A percentile compares a stretch with the other conserved stretches of the same genome.
phyloP scores from a whole-genome alignment of 2,329 filamentous ascomycete genomes.

The Botrytis squamosa region DNA sequence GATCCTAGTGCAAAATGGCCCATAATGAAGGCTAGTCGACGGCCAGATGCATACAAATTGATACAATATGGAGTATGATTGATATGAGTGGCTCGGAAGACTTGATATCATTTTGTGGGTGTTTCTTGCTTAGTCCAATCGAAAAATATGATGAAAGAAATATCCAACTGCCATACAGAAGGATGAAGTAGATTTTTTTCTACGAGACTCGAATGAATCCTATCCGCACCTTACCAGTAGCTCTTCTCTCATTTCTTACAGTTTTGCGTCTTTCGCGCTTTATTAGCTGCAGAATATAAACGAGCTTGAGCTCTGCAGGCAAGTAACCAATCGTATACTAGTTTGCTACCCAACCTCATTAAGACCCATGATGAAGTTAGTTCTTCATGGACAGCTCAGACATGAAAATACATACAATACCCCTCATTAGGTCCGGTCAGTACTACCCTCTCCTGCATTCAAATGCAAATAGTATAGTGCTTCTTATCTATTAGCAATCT shows the following conservation, averaged over 20 bases:
- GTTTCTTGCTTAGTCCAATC: not conserved
- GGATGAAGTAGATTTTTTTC: not conserved
- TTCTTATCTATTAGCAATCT: conserved; percentile 19
- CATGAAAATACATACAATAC: conserved; percentile 17
- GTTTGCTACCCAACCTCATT: conserved; percentile 1
- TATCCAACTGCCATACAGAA: not conserved
- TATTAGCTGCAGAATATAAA: not conserved
- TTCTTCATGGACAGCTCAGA: conserved; percentile 21
- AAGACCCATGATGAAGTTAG: conserved; percentile 5
- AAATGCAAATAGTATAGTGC: conserved; percentile 8
- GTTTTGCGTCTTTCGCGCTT: not conserved
- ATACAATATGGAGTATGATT: not conserved
- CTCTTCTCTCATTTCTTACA: not conserved
- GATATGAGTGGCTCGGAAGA: conserved; percentile 5
- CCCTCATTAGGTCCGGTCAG: conserved; percentile 19
- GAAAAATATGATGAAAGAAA: conserved; percentile 1
- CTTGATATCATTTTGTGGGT: not conserved
- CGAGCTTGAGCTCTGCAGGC: not conserved
- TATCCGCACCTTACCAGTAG: not conserved
- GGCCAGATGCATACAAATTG: conserved; percentile 4
- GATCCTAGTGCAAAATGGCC: not conserved
- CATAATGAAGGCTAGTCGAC: not conserved
- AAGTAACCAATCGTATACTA: not conserved
- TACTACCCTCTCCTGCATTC: conserved; percentile 19
- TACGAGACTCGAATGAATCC: not conserved